Evolutionary conservation across 768 basidiomycete genomes (phyloP).

Genomic region (Grammothele lineata): DNA sequence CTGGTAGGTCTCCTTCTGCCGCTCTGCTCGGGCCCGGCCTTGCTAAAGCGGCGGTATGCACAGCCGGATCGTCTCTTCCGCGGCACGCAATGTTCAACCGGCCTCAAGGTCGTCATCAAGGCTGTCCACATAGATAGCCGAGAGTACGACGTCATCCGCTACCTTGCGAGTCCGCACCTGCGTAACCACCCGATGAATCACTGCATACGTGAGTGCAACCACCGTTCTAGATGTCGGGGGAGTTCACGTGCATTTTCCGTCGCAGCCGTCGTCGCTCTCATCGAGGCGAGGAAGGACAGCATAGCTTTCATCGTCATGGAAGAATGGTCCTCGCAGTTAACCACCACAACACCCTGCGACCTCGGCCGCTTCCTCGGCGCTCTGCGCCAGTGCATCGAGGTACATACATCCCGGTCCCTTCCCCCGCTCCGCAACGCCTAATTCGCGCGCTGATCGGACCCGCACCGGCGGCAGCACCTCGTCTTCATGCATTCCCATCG

Average conservation of each 20-base stretch:
- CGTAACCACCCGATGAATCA: conserved; percentile 66
- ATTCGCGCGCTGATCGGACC: too few relatives aligned
- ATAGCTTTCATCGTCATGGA: conserved; percentile 76
- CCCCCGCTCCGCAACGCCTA: background rate
- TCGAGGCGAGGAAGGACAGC: conserved; percentile 47
- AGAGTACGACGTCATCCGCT: conserved; percentile 56
- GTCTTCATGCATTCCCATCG: conserved; percentile 65
- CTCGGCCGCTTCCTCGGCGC: conserved; percentile 50
- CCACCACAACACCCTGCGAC: conserved; percentile 47
- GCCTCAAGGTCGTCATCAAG: conserved; percentile 57
- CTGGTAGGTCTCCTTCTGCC: conserved; percentile 48
- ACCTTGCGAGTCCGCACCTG: conserved; percentile 49
- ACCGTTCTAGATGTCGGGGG: too few relatives aligned
- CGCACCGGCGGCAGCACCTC: conserved; percentile 43
- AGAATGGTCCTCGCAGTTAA: conserved; percentile 67
- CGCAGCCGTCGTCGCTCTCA: conserved; percentile 61
- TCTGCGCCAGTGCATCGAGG: conserved; percentile 68
- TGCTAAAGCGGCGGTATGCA: too few relatives aligned
- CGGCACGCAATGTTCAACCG: conserved; percentile 50
- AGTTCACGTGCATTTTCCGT: background rate
- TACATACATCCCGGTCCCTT: conserved; percentile 19
- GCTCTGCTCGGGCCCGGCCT: too few relatives aligned
- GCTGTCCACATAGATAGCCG: conserved; percentile 61
- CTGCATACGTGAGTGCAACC: conserved; percentile 67
- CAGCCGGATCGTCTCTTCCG: conserved; percentile 75